phyloP scores from a whole-genome alignment of 305 asterid genomes.

The Fraxinus greggii region DNA sequence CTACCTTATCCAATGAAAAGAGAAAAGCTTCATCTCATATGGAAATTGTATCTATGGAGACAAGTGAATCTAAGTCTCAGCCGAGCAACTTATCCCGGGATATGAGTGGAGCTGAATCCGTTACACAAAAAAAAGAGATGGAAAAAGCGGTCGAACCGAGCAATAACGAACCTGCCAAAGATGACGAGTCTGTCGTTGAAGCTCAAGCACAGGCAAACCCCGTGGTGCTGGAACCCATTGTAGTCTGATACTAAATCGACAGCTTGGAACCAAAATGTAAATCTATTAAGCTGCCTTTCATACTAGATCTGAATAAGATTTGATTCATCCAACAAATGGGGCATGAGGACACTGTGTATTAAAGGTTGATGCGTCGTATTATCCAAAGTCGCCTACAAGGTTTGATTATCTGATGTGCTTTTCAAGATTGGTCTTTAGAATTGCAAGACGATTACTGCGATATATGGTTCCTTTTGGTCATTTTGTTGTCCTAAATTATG shows the following conservation, averaged over 20 bases:
- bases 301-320: conserved; percentile 28
- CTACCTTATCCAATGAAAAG: conserved; percentile 43
- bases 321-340: conserved; percentile 32
- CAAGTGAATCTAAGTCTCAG: conserved; percentile 29
- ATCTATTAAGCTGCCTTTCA: conserved; percentile 26
- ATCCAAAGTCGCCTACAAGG: conserved; percentile 37
- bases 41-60: conserved; percentile 38
- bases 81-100: conserved; percentile 24
- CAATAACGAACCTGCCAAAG: conserved; percentile 14
- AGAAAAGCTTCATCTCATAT: conserved; percentile 36
- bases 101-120: conserved; percentile 31
- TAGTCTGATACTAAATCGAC: conserved; percentile 32
- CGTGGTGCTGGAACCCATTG: conserved; percentile 34
- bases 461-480: conserved; percentile 33
- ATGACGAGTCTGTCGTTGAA: conserved; percentile 29
- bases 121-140: conserved; percentile 24
- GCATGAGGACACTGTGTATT: conserved; percentile 33
- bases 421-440: conserved; percentile 36
- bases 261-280: conserved; percentile 17
- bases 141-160: conserved; percentile 24
- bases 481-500: conserved; percentile 35
- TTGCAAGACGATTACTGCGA: conserved; percentile 20
- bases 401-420: conserved; percentile 40
- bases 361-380: conserved; percentile 39
- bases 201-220: conserved; percentile 26